phyloP scores from a whole-genome alignment of 73 alveolate genomes.

The Urostyla sp. region DNA sequence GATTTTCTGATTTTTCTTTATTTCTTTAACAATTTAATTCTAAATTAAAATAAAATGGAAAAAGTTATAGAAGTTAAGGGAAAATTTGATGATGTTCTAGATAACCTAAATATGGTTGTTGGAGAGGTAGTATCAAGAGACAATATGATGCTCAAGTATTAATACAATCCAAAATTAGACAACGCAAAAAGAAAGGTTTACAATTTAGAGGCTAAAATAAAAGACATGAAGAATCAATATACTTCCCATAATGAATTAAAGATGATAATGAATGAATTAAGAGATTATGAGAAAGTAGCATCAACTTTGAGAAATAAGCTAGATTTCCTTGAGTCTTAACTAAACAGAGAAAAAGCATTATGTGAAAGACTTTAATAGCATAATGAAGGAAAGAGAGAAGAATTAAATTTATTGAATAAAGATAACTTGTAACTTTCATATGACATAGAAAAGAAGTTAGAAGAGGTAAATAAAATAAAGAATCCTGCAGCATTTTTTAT shows the following conservation, averaged over 20 bases:
- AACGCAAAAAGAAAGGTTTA: conserved; percentile 49
- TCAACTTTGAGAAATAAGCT: conserved; percentile 48
- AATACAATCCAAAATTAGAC: conserved; percentile 53
- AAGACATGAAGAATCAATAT: conserved; percentile 28
- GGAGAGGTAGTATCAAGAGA: conserved; percentile 52
- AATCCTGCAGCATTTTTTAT: conserved; percentile 24
- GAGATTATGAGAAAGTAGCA: conserved; percentile 71
- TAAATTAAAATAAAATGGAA: too few relatives aligned
- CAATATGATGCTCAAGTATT: conserved; percentile 50
- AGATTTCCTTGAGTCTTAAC: conserved; percentile 39
- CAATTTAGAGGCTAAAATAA: conserved; percentile 27
- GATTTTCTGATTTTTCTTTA: too few relatives aligned
- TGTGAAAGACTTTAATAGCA: conserved; percentile 34
- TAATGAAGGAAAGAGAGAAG: conserved; percentile 51
- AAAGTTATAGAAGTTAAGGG: conserved; percentile 39
- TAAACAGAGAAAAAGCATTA: conserved; percentile 54
- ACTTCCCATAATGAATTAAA: conserved; percentile 52
- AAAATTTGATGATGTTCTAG: conserved; percentile 37
- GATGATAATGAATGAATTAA: conserved; percentile 34
- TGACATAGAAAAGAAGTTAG: conserved; percentile 56
- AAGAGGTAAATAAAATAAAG: conserved; percentile 26
- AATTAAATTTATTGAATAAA: conserved; percentile 33
- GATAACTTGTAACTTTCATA: conserved; percentile 55
- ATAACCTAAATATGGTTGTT: conserved; percentile 36
- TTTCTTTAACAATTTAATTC: too few relatives aligned